Base-by-base conservation (phyloP, 257 asterid species). In the Craterostigma plantagineum region DNA sequence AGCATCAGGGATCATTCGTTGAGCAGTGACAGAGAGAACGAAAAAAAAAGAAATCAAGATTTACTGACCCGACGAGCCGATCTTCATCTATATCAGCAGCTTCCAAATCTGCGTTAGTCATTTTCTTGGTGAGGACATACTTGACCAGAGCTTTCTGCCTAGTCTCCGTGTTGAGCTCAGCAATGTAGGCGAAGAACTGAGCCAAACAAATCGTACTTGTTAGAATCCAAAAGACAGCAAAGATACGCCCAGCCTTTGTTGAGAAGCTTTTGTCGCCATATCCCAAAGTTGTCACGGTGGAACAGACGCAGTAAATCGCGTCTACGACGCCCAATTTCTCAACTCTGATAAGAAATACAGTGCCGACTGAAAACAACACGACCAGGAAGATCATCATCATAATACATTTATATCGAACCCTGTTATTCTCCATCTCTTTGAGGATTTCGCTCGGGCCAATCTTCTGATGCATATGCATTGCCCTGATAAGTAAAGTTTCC, bases 181-280 rank as follows among this genome's bases (percentile, higher is more conserved):
- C 82, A 2, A 77, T 17, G 30, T 73, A 83, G 13, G 81, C 71
- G 53, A 90, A 63, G 43, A 79, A 64, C 61, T 64, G 94, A 33
- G 87, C 94, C 63, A 90, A 56, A 54, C 84, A 70, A 18, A 90
- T 52, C 0, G 99, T 79, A 49, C 94, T 63, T 0, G 70, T 45
- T 63, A 90, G 66, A 45, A 90, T 83, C 94, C 99, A 90, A 51
- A 79, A 69, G 54, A 72, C 61, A 2, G 95, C 92, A 34, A 90
- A 79, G 33, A 83, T 9, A 1, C 95, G 95, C 9, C 99, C 99
- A 14, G 62, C 74, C 58, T 63, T 63, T 3, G 92, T 77, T 11
- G 99, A 70, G 68, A 90, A 90, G 67, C 92, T 83, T 45, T 70
- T 69, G 54, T 90, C 99, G 46, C 99, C 99, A 18, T 90, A 90